phyloP scores from a whole-genome alignment of 805 yeast species.

The Citeromyces matritensis region DNA sequence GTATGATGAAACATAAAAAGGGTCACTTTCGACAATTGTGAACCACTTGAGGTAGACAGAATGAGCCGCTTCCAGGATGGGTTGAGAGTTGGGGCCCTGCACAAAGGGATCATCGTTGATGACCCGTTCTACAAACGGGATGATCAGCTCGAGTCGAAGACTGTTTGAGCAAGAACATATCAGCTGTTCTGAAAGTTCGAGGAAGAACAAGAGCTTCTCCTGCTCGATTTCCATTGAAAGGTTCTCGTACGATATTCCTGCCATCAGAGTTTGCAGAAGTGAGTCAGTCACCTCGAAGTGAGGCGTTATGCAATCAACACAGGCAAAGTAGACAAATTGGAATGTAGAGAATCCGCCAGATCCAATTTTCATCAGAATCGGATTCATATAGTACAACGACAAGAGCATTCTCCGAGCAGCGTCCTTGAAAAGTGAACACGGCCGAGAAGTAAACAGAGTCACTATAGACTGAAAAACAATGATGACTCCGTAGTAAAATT shows the following conservation, averaged over 20 bases:
- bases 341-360: conserved; percentile 52
- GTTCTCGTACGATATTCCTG: conserved; percentile 11
- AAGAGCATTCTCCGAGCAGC: conserved; percentile 16
- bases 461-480: conserved; percentile 34
- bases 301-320: conserved; percentile 24
- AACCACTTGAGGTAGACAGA: conserved; percentile 31
- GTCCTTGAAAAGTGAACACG: too few relatives aligned
- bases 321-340: conserved; percentile 38
- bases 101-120: conserved; percentile 8
- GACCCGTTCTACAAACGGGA: conserved; percentile 11
- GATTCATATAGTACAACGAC: conserved; percentile 25
- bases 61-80: conserved; percentile 46
- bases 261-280: conserved; percentile 14
- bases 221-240: conserved; percentile 14
- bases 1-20: conserved; percentile 4
- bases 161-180: conserved; percentile 17
- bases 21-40: conserved; percentile 8
- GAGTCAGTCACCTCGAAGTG: conserved; percentile 10
- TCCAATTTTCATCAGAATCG: conserved; percentile 34
- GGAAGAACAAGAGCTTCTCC: conserved; percentile 23
- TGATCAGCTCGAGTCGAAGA: conserved; percentile 11
- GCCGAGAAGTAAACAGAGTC: conserved; percentile 20
- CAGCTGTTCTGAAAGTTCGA: conserved; percentile 31
- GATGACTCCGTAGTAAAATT: conserved; percentile 28
- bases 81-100: conserved; percentile 7